These are phyloP conservation scores for Xylariaceae sp. DNA, from an alignment of 2,329 filamentous ascomycete species.

Conservation along the genomic window DNA sequence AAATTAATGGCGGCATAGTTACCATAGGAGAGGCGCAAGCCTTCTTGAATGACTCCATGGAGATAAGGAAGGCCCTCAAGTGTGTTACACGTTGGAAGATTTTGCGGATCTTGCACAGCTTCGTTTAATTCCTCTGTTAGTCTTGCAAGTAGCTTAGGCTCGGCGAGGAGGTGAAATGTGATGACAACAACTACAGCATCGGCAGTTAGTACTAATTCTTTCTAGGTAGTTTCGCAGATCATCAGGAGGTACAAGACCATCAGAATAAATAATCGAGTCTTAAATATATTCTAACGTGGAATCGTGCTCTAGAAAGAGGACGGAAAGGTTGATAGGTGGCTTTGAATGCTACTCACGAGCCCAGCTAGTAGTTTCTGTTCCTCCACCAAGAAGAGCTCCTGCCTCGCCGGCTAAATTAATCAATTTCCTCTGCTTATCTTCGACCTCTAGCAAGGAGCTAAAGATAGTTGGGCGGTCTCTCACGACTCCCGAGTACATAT, in stretches of 20 bases:
- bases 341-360: no score
- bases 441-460: conserved; percentile 20
- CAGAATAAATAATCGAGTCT: no score
- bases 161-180: conserved; percentile 40
- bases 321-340: no score
- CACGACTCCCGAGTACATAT: conserved; percentile 15
- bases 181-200: conserved; percentile 41
- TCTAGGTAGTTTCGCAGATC: no score
- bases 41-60: conserved; percentile 42
- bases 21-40: conserved; percentile 40
- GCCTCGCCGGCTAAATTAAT: conserved; percentile 25
- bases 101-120: conserved; percentile 31
- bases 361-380: conserved; percentile 37
- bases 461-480: conserved; percentile 28
- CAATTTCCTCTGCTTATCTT: conserved; percentile 16
- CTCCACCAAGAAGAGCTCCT: conserved; percentile 32
- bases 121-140: conserved; percentile 36
- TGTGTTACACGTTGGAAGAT: conserved; percentile 33
- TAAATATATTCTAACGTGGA: no score
- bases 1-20: background rate
- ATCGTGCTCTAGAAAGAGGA: no score
- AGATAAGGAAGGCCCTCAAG: conserved; percentile 44
- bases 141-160: conserved; percentile 36
- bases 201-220: no score
- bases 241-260: no score